Conservation (phyloP, 805 yeast genomes). For the Scheffersomyces ergatensis region DNA sequence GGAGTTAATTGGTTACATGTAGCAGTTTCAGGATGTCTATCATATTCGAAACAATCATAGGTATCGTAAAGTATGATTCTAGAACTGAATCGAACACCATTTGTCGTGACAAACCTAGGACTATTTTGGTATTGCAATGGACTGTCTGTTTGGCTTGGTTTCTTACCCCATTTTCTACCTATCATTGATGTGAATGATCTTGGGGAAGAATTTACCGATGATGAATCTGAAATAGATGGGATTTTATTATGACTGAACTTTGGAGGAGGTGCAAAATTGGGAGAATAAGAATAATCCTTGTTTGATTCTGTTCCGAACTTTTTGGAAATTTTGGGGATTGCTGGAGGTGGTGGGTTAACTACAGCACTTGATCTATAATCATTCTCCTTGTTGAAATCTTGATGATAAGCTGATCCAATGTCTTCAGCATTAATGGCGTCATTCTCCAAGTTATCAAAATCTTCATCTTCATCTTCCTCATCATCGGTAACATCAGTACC, state of each 20-base stretch:
- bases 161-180: constrained; percentile 22
- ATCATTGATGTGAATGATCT: constrained; percentile 30
- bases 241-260: constrained; percentile 28
- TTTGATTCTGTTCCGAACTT: constrained; percentile 1
- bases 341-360: not conserved
- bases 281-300: constrained; percentile 5
- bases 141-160: constrained; percentile 9
- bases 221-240: constrained; percentile 25
- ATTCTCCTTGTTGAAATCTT: constrained; percentile 6
- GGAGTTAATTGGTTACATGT: constrained; percentile 93
- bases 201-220: constrained; percentile 24
- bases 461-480: constrained; percentile 18
- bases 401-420: constrained; percentile 2
- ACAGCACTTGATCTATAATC: not conserved
- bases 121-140: not conserved
- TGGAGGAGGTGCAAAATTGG: constrained; percentile 13
- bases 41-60: constrained; percentile 78
- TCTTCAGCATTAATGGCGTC: constrained; percentile 2
- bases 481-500: constrained; percentile 27
- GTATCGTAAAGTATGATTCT: constrained; percentile 84
- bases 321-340: constrained; percentile 3
- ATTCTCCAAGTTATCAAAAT: constrained; percentile 7
- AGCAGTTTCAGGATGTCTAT: constrained; percentile 88
- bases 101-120: not conserved
- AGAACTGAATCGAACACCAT: constrained; percentile 66